Conservation (phyloP, 805 yeast genomes). For the Metschnikowia continentalis region DNA sequence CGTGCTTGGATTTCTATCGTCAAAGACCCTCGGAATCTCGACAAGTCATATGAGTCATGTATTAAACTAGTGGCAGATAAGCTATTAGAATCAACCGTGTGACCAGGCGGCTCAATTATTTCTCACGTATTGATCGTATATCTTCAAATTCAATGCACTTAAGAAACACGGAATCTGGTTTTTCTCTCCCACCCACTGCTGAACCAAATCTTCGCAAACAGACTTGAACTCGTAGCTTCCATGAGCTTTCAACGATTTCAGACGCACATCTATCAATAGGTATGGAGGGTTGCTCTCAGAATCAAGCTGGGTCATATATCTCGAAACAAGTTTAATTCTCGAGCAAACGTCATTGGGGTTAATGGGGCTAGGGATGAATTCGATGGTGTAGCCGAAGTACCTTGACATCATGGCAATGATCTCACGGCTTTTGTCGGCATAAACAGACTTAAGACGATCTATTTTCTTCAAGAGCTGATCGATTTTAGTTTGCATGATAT, state of each 20-base stretch:
- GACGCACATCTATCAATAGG: constrained; percentile 53
- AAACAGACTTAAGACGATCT: constrained; percentile 52
- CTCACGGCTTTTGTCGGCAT: constrained; percentile 63
- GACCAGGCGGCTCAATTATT: not conserved
- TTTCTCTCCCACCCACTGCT: constrained; percentile 64
- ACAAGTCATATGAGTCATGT: constrained; percentile 36
- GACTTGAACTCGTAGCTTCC: constrained; percentile 36
- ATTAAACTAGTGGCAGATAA: constrained; percentile 28
- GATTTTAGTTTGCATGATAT: constrained; percentile 43
- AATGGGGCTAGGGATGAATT: constrained; percentile 48
- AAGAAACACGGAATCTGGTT: constrained; percentile 74
- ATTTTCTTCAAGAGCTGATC: constrained; percentile 49
- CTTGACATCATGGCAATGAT: constrained; percentile 63
- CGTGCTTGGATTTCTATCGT: constrained; percentile 49
- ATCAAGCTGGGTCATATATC: constrained; percentile 27
- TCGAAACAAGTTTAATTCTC: constrained; percentile 53
- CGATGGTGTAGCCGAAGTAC: constrained; percentile 69
- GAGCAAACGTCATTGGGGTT: constrained; percentile 45
- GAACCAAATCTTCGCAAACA: constrained; percentile 47
- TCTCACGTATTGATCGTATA: constrained; percentile 43
- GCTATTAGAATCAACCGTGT: constrained; percentile 6
- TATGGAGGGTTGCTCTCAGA: constrained; percentile 28
- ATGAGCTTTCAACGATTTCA: constrained; percentile 52
- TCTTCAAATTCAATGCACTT: constrained; percentile 65
- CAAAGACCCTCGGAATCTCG: constrained; percentile 48